Evolutionary conservation across 2,329 filamentous ascomycete genomes (phyloP), one percentile per base, ranked within the genome.

Genomic region (Zymoseptoria pseudotritici): DNA sequence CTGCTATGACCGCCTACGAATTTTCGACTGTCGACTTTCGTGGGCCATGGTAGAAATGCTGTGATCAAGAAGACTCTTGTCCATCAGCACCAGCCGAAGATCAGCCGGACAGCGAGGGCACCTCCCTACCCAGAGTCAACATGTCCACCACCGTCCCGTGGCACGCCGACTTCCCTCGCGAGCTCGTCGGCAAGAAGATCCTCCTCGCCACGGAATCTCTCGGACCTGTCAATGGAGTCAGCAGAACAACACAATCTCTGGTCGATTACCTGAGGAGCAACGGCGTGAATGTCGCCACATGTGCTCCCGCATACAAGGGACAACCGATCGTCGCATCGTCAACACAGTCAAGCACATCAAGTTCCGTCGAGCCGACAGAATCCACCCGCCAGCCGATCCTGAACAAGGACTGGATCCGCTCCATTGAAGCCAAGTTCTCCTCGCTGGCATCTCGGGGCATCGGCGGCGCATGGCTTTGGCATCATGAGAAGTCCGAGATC

Each of bases 171-270:
- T 81, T 81, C 56, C 79, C 79, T 4, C 65, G 59, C 19, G 65
- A 75, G 8, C 77, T 89, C n/a, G 74, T 77, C 46, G 84, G 83
- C 9, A 86, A 84, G 71, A 82, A 81, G 63, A 79, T 89, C 62
- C 74, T 89, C 7, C 79, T 89, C 7, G 87, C 86, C 62, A 89
- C 86, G 13, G 87, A 89, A 70, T 89, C 86, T 0, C 86, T 88
- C 60, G 86, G 86, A 2, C 86, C 86, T 0, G 84, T 89, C 70
- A 89, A 89, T 69, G 86, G 87, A n/a, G 86, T 89, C 53, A 87
- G 84, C 67, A 80, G 86, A 62, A 89, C 86, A 4, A 89, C 87
- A 0, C 76, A 86, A 66, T 88, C 85, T 77, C 79, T 89, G 56
- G 83, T 89, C 57, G 83, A 85, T 69, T 86, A 89, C 65, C 76